A percentile compares a stretch with the other conserved stretches of the same genome.
phyloP scores from a whole-genome alignment of 2,329 filamentous ascomycete genomes.

The Talaromyces funiculosus region DNA sequence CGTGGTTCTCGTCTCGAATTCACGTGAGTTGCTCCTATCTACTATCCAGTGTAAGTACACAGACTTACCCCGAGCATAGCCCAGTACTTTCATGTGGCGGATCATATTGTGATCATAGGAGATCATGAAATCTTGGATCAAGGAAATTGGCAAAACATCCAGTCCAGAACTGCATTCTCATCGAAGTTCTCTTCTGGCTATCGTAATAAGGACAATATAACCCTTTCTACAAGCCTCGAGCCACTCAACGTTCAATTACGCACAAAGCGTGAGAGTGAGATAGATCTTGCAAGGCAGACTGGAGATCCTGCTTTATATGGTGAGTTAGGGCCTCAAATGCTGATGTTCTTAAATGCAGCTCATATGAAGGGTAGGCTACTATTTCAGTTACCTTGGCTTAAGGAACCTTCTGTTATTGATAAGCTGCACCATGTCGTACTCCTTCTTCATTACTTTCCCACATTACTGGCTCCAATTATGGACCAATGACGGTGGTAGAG shows the following conservation, averaged over 20 bases:
- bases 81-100: background rate
- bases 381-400: background rate
- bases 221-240: background rate
- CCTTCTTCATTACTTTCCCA: slow-evolving; percentile 5
- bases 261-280: background rate
- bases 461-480: slow-evolving; percentile 10
- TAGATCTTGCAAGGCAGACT: slow-evolving; percentile 5
- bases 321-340: background rate
- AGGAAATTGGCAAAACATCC: slow-evolving; percentile 2
- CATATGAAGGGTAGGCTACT: background rate
- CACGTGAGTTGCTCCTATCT: background rate
- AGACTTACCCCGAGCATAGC: background rate
- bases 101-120: background rate
- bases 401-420: background rate
- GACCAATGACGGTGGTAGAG: background rate
- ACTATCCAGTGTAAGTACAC: background rate
- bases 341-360: background rate
- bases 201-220: background rate
- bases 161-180: background rate
- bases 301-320: slow-evolving; percentile 10
- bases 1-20: slow-evolving; percentile 3
- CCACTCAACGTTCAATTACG: slow-evolving; percentile 1
- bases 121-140: background rate
- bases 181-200: background rate
- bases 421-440: background rate